These are phyloP conservation scores for Cladophialophora chaetospira DNA, from an alignment of 2,329 filamentous ascomycete species.

Conservation along the genomic window DNA sequence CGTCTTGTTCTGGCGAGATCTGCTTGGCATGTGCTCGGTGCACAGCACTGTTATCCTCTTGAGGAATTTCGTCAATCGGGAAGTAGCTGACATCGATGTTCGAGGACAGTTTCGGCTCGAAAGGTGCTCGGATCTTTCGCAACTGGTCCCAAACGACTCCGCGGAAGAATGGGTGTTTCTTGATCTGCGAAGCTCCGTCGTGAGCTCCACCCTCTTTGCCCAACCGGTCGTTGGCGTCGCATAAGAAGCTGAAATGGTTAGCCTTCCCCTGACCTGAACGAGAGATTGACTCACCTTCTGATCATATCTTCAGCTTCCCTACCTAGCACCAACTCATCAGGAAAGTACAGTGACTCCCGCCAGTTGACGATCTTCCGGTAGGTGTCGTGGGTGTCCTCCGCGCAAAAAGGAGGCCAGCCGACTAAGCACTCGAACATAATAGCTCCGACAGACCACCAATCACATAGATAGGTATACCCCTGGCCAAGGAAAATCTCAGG, in stretches of 20 bases:
- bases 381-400: conserved; percentile 94
- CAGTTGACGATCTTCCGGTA: conserved; percentile 99
- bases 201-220: conserved; percentile 63
- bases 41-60: conserved; percentile 87
- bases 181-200: conserved; percentile 86
- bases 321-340: conserved; percentile 87
- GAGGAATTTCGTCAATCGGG: conserved; percentile 96
- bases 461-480: conserved; percentile 94
- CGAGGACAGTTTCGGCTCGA: conserved; percentile 89
- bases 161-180: conserved; percentile 91
- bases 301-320: conserved; percentile 90
- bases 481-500: conserved; percentile 97
- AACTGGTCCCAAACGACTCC: conserved; percentile 94
- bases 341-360: conserved; percentile 93
- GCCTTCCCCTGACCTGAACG: conserved; percentile 18
- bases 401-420: conserved; percentile 98
- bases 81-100: conserved; percentile 98
- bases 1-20: conserved; percentile 73
- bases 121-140: conserved; percentile 89
- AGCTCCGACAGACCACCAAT: conserved; percentile 98
- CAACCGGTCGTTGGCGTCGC: conserved; percentile 88
- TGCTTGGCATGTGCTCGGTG: conserved; percentile 81
- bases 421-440: conserved; percentile 99
- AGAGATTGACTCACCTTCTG: conserved; percentile 65
- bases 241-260: conserved; percentile 71